Evolutionary conservation across 306 rosid genomes (phyloP), one percentile per base, ranked within the genome.

Genomic region (Lathyrus oleraceus): DNA sequence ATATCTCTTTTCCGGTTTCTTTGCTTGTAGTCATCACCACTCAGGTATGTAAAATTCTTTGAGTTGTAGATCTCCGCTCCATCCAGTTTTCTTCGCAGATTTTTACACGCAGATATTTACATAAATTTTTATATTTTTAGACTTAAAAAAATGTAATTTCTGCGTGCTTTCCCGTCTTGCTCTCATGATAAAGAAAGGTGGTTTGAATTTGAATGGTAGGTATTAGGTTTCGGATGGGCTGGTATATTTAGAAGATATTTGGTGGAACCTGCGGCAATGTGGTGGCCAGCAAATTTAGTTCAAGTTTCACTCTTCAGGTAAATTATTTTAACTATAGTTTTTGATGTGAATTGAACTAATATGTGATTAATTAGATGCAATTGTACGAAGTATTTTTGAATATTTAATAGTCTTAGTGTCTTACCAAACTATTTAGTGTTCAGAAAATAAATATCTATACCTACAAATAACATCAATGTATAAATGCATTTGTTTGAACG

Each of bases 291-390:
- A 14, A 93, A 90, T 84, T 70, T 93, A 76, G 98, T 90, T 59
- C 98, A 93, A 79, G 98, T 93, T 74, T 93, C 98, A n/a, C 81
- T 93, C 76, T 93, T 93, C 86, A 82, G 98, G 98, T 88, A 81
- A 11, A 42, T 42, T 10, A 10, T 42, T 42, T 6, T 35, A 32
- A 28, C 32, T 27, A 27, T 3, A 28, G 0, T 1, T 0, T 28
- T 3, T 28, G 5, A 28, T 28, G 32, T 3, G 2, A 3, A 28
- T 28, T 28, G 32, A 28, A 28, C 5, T 28, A 27, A 27, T 27
- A 27, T 27, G 30, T 27, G 30, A 27, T 27, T 3, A 27, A 28
- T 28, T 4, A 28, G 32, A 28, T 28, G 32, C 32, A 28, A 28
- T 4, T 4, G 32, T 28, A 28, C 5, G 32, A 28, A 27, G 5